A percentile compares a stretch with the other conserved stretches of the same genome.
Conservation (phyloP, 768 basidiomycete species). For the Psilocybe sp. region DNA sequence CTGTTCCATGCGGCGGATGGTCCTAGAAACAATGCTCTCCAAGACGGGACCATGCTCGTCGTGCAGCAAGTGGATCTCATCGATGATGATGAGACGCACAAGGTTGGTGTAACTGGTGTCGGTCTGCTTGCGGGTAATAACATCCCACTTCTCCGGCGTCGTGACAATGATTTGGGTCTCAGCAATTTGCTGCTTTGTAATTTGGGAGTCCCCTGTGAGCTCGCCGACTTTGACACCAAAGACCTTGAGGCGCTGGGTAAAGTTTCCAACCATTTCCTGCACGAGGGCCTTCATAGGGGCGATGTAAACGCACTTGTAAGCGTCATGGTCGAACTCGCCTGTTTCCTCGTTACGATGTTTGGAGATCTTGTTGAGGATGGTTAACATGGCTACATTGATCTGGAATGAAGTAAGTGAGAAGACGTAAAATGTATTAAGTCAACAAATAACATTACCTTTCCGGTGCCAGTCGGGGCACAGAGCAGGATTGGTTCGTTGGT, state of each 20-base stretch:
- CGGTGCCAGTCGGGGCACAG: constrained; percentile 97
- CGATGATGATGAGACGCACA: constrained; percentile 93
- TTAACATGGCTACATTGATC: constrained; percentile 98
- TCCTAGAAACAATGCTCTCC: constrained; percentile 86
- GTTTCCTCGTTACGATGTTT: constrained; percentile 86
- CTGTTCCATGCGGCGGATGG: constrained; percentile 92
- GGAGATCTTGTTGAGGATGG: constrained; percentile 85
- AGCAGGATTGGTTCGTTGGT: constrained; percentile 93
- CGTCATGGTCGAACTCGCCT: constrained; percentile 76
- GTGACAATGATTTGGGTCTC: constrained; percentile 99
- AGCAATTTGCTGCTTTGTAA: constrained; percentile 96
- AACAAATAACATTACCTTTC: constrained; percentile 87
- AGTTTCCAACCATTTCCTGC: constrained; percentile 98
- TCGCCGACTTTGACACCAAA: constrained; percentile 87
- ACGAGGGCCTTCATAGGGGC: constrained; percentile 99
- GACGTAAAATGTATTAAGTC: background rate
- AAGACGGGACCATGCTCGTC: constrained; percentile 98
- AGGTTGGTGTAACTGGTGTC: constrained; percentile 97
- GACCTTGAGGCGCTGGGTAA: constrained; percentile 66
- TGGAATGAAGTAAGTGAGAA: constrained; percentile 26
- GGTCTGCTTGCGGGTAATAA: constrained; percentile 96
- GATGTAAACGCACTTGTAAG: constrained; percentile 96
- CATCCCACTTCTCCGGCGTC: constrained; percentile 99
- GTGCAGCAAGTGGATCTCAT: constrained; percentile 96
- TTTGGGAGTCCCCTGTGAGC: constrained; percentile 94